Evolutionary conservation across 768 basidiomycete genomes (phyloP).

Genomic region (Gymnopilus dilepis): DNA sequence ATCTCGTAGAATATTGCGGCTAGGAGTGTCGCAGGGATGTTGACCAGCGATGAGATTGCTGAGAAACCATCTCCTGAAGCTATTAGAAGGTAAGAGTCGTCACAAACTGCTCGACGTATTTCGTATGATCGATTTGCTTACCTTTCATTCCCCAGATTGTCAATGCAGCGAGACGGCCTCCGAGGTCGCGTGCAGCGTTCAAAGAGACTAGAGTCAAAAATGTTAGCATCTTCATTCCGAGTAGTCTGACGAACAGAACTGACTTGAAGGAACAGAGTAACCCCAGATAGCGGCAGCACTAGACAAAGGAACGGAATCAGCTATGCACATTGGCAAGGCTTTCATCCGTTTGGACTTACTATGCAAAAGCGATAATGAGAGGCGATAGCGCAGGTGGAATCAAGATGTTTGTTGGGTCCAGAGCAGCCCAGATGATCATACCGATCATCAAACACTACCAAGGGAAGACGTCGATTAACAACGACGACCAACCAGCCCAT

Average conservation of each 20-base stretch:
- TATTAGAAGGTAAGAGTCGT: slow-evolving; percentile 14
- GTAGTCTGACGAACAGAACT: slow-evolving; percentile 17
- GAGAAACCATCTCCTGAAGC: slow-evolving; percentile 61
- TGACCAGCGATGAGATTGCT: slow-evolving; percentile 67
- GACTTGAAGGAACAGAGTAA: slow-evolving; percentile 55
- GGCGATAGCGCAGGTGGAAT: slow-evolving; percentile 58
- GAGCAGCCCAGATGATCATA: slow-evolving; percentile 53
- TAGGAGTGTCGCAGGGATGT: slow-evolving; percentile 66
- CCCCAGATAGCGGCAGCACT: slow-evolving; percentile 68
- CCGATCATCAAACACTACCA: slow-evolving; percentile 47
- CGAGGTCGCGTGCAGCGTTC: slow-evolving; percentile 73
- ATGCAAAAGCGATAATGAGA: slow-evolving; percentile 59
- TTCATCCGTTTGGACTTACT: slow-evolving; percentile 44
- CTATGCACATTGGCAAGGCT: neutral
- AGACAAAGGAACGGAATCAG: slow-evolving; percentile 1
- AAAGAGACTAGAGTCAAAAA: slow-evolving; percentile 49
- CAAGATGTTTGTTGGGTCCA: slow-evolving; percentile 65
- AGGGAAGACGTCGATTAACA: neutral
- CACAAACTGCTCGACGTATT: no score
- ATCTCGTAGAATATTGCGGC: slow-evolving; percentile 59
- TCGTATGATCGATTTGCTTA: slow-evolving; percentile 17
- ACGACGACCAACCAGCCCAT: neutral
- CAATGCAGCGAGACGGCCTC: slow-evolving; percentile 64
- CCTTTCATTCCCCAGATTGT: slow-evolving; percentile 63
- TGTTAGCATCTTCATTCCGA: neutral